Conservation (phyloP, 1,284 basidiomycete species). For the Cryptococcus floricola region DNA sequence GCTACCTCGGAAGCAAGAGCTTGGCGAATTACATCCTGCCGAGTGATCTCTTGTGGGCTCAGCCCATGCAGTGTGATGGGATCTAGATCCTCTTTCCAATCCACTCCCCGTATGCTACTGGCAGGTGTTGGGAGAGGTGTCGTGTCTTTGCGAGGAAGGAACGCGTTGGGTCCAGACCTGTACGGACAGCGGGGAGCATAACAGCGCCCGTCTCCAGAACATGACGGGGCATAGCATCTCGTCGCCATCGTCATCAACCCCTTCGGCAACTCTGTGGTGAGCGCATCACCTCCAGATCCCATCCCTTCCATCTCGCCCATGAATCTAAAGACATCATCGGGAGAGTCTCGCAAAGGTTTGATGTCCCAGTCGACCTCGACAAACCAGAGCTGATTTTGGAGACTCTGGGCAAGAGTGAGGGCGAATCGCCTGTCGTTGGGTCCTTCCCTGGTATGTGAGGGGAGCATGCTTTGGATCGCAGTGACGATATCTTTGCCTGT, state of each 20-base stretch:
- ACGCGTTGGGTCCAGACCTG: constrained; percentile 52
- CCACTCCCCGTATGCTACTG: constrained; percentile 47
- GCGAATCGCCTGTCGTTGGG: constrained; percentile 73
- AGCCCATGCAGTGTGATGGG: constrained; percentile 63
- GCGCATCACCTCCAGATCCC: constrained; percentile 54
- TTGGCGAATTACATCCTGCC: constrained; percentile 88
- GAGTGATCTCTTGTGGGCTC: constrained; percentile 70
- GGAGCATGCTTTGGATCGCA: constrained; percentile 72
- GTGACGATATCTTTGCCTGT: constrained; percentile 89
- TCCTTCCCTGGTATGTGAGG: constrained; percentile 67
- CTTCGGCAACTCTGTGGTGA: constrained; percentile 76
- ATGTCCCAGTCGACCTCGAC: constrained; percentile 96
- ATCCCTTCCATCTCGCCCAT: constrained; percentile 75
- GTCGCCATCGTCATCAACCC: constrained; percentile 55
- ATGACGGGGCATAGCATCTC: constrained; percentile 64
- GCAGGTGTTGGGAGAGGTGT: constrained; percentile 10
- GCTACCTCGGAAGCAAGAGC: constrained; percentile 86
- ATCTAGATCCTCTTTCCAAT: constrained; percentile 73
- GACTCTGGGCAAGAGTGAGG: constrained; percentile 75
- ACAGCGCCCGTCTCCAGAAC: constrained; percentile 45
- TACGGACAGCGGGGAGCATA: constrained; percentile 67
- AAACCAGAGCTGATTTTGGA: constrained; percentile 91
- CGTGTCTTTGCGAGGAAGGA: constrained; percentile 21
- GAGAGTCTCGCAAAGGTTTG: constrained; percentile 75
- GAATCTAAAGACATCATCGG: constrained; percentile 96